Base-by-base conservation (phyloP, 1,284 basidiomycete genomes). In the Leccinum pachyderme region DNA sequence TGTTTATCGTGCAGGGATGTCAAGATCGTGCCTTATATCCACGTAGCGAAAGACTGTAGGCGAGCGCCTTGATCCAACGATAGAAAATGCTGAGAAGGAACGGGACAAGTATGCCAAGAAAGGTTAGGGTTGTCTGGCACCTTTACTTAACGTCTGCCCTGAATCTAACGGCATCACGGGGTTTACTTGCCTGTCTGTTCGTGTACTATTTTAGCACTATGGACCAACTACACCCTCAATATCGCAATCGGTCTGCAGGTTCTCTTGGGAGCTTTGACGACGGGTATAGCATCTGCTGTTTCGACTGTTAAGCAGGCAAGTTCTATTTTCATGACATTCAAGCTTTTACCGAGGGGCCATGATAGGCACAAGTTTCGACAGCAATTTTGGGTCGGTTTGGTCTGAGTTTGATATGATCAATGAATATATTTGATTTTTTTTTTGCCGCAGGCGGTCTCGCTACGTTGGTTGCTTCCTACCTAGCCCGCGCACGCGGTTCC, bases 401-500 rank as follows among this genome's bases (percentile, higher is more conserved):
- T 44, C 25, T 13, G 5, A 5, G 43, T 47, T 54, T 24, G 6
- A 32, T 6, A 4, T 32, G 31, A 25, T 2, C 5, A 18, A 3
- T 37, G 6, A 2, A 3, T 37, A 4, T 2, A 29, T 47, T 53
- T 54, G 12, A 58, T n/a, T n/a, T n/a, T n/a, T n/a, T n/a, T 12
- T 47, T 45, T 6, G 22, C 24, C 51, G 1, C 22, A 81, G 82
- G 86, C 53, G 86, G 82, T 13, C 56, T 83, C 15, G 70, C 86
- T 3, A 89, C 87, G 0, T 46, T 88, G 29, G 78, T 84, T 15
- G 86, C 87, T 32, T 85, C 86, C 2, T 89, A 86, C 66, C 75
- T 89, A 29, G 87, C 87, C 6, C 81, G 83, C 18, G 75, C 79
- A 43, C 81, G 86, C 33, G 84, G 86, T 6, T 82, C 83, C 0